These are phyloP conservation scores for Fremontodendron californicum DNA, from an alignment of 345 rosid species.

Conservation along the genomic window DNA sequence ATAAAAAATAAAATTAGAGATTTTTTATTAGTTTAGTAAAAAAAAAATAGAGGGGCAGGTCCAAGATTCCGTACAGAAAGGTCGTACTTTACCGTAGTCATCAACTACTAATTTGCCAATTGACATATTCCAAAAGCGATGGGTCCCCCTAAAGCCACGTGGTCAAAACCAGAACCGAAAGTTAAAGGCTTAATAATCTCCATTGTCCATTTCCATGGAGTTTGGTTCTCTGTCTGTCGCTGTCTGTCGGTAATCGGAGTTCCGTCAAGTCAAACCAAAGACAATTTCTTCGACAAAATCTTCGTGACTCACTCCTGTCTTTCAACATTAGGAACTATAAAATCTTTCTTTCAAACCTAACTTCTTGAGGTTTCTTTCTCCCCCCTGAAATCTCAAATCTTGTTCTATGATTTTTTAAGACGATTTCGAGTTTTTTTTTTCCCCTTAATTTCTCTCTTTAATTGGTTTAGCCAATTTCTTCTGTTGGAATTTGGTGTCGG, in stretches of 20 bases:
- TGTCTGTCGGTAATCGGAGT: neutral
- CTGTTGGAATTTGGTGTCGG: neutral
- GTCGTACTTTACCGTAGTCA: neutral
- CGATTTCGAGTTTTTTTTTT: no score
- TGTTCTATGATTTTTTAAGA: no score
- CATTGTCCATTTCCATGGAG: neutral
- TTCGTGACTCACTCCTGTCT: neutral
- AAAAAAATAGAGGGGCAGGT: no score
- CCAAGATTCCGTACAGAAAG: neutral
- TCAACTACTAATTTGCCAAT: neutral
- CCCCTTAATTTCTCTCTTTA: no score
- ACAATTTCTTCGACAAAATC: neutral
- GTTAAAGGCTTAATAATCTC: neutral
- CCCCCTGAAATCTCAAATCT: no score
- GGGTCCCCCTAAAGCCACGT: no score
- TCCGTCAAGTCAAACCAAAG: neutral
- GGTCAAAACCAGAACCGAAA: neutral
- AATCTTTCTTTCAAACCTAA: neutral
- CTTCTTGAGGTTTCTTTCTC: neutral
- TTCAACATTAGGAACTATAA: neutral
- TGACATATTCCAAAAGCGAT: neutral
- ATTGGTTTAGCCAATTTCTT: no score
- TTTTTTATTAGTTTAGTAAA: no score
- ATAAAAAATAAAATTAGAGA: no score
- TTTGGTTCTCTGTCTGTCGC: neutral